Base-by-base conservation (phyloP, 106 monocot species). In the Acanthochlamys bracteata region DNA sequence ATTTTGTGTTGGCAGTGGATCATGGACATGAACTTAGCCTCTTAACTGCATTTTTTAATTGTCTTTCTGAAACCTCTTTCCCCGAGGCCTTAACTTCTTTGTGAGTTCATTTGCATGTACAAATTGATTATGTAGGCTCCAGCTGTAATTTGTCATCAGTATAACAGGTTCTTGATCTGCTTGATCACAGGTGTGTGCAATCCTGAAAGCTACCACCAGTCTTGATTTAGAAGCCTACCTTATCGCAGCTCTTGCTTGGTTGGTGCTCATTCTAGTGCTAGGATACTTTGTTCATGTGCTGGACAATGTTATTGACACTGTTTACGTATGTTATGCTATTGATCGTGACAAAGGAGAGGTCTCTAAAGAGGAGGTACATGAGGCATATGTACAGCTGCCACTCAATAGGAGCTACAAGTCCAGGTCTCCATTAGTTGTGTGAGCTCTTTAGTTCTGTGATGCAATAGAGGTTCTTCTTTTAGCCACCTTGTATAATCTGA, bases 321-420 rank as follows among this genome's bases (percentile, higher is more conserved):
- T 89, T 27, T 94, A 94, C 58, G 76, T 94, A 11, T 94, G 93
- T 21, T 94, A 89, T 25, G 93, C 93, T 39, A 89, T 94, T 43
- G 93, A 94, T 33, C 63, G 89, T 60, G 93, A 94, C 73, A 89
- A 82, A 66, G 79, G 89, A 12, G 93, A 86, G n/a, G 83, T 86
- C 10, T 74, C 69, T 55, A 94, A 86, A 55, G 79, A 89, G 49
- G 79, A 86, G 20, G 78, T 94, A 12, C 93, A 94, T 60, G 81
- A 86, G 61, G 77, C 86, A 42, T 94, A 84, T 75, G 84, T 65
- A 13, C 61, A 66, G 53, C 83, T 94, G 45, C 89, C 93, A 1
- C 42, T 81, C 61, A 84, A 81, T 79, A 76, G 89, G 63, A 79
- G 71, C 13, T 68, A 76, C 55, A 76, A 83, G 21, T 55, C 80